Percentiles rank a stretch among this genome's conserved stretches.
These are phyloP conservation scores for Aristolochia contorta DNA, from an alignment of 164 flowering plant genomes.

Conservation along the genomic window DNA sequence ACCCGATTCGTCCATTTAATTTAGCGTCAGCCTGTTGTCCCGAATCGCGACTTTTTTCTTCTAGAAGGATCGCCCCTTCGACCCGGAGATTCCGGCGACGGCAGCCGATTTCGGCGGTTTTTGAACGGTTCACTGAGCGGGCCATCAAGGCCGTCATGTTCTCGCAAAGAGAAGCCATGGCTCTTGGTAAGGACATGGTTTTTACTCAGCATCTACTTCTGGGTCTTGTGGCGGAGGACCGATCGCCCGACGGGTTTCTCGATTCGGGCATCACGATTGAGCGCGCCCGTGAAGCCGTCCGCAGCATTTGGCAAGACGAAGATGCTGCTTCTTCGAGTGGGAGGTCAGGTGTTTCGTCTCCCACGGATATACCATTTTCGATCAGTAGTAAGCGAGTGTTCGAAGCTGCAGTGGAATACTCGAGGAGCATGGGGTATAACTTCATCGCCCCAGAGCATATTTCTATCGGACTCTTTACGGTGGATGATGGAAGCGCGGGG, in stretches of 20 bases:
- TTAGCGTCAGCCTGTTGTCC: constrained; percentile 12
- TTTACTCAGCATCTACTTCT: constrained; percentile 64
- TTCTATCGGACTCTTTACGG: constrained; percentile 55
- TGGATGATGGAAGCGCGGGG: constrained; percentile 62
- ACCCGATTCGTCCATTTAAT: constrained; percentile 10
- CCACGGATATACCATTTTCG: constrained; percentile 54
- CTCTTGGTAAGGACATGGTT: constrained; percentile 53
- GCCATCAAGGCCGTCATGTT: constrained; percentile 61
- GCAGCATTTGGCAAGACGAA: constrained; percentile 35
- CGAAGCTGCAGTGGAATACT: constrained; percentile 74
- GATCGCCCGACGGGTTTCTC: constrained; percentile 42
- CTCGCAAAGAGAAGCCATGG: constrained; percentile 68
- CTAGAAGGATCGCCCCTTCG: neutral
- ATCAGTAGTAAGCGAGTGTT: constrained; percentile 63
- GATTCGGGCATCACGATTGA: constrained; percentile 54
- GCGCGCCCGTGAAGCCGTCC: constrained; percentile 46
- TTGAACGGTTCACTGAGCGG: constrained; percentile 74
- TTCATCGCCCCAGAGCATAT: constrained; percentile 77
- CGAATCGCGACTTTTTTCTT: too few relatives aligned
- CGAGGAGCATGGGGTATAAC: constrained; percentile 58
- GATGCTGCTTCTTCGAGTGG: neutral
- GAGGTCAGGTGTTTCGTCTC: neutral
- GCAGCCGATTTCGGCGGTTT: constrained; percentile 31
- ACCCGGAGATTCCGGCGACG: constrained; percentile 2
- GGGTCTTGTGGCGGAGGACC: constrained; percentile 69